Evolutionary conservation across 495 filamentous ascomycete genomes (phyloP).

Genomic region (Penicillium paradoxum): DNA sequence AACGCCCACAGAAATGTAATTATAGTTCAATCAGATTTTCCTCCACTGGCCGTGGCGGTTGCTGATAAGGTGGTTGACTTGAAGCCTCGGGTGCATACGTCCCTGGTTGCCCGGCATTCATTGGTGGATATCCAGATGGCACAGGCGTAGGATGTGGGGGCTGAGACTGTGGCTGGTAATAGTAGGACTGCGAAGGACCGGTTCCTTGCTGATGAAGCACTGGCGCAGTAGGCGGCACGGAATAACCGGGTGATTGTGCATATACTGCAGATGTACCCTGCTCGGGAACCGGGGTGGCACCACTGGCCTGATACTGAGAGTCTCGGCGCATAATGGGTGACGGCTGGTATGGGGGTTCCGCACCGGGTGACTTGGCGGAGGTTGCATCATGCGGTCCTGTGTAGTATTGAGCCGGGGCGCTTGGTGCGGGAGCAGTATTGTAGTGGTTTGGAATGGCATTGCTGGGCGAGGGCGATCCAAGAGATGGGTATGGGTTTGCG

Average conservation of each 20-base stretch:
- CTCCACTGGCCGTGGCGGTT: constrained; percentile 56
- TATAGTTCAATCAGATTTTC: constrained; percentile 85
- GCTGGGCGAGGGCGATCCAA: constrained; percentile 28
- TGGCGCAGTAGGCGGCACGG: constrained; percentile 22
- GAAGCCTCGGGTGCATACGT: constrained; percentile 61
- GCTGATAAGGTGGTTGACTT: constrained; percentile 50
- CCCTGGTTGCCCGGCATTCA: constrained; percentile 29
- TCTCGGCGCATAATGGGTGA: constrained; percentile 29
- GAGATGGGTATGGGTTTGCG: constrained; percentile 23
- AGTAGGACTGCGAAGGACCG: constrained; percentile 35
- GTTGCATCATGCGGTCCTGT: constrained; percentile 26
- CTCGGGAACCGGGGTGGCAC: constrained; percentile 23
- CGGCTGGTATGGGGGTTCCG: constrained; percentile 25
- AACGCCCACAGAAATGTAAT: constrained; percentile 7
- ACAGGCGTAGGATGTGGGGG: constrained; percentile 39
- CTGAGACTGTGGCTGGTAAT: constrained; percentile 17
- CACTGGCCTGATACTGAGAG: constrained; percentile 29
- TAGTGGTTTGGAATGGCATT: constrained; percentile 15
- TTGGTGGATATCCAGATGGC: constrained; percentile 36
- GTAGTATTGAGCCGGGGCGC: constrained; percentile 29
- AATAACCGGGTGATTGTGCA: constrained; percentile 29
- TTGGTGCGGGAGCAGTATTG: constrained; percentile 13
- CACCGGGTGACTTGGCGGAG: constrained; percentile 12
- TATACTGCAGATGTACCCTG: constrained; percentile 24
- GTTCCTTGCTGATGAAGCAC: constrained; percentile 25